Percentiles rank a stretch among this genome's conserved stretches.
phyloP scores from a whole-genome alignment of 768 basidiomycete species.

The Leccinum imitatum region DNA sequence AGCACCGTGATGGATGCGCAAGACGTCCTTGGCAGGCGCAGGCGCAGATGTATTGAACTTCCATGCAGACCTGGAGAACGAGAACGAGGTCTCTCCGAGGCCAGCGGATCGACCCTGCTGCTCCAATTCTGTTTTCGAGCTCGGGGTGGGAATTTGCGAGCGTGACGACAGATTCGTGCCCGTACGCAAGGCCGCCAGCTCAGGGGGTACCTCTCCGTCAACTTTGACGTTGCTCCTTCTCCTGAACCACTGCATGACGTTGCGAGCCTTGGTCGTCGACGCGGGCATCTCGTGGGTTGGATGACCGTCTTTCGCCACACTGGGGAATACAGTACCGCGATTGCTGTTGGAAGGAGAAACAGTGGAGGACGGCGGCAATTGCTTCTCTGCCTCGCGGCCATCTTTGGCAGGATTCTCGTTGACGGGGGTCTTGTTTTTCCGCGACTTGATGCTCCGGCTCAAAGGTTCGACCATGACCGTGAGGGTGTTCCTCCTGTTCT shows the following conservation, averaged over 20 bases:
- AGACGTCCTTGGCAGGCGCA: slow-evolving; percentile 41
- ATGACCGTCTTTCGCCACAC: slow-evolving; percentile 28
- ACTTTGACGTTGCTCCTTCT: slow-evolving; percentile 54
- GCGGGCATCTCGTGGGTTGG: slow-evolving; percentile 50
- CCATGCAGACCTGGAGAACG: slow-evolving; percentile 39
- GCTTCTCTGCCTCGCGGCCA: slow-evolving; percentile 39
- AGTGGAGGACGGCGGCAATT: slow-evolving; percentile 30
- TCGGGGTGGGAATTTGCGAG: slow-evolving; percentile 32
- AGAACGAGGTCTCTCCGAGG: slow-evolving; percentile 31
- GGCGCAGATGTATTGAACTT: slow-evolving; percentile 34
- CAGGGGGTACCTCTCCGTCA: slow-evolving; percentile 25
- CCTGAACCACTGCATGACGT: slow-evolving; percentile 99
- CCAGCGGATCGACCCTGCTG: slow-evolving; percentile 22
- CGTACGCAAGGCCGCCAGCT: slow-evolving; percentile 12
- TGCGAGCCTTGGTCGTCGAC: slow-evolving; percentile 85
- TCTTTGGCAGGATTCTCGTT: slow-evolving; percentile 43
- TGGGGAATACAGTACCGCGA: slow-evolving; percentile 27
- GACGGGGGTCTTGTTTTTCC: slow-evolving; percentile 36
- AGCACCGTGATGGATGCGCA: slow-evolving; percentile 88
- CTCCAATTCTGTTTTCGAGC: slow-evolving; percentile 24
- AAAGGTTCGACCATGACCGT: slow-evolving; percentile 86
- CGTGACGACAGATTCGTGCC: slow-evolving; percentile 28
- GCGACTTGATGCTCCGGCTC: slow-evolving; percentile 43
- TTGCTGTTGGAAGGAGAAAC: slow-evolving; percentile 30
- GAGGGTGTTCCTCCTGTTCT: slow-evolving; percentile 75